Conservation (phyloP, 2,329 filamentous ascomycete species). For the Emmonsiellopsis sp. region DNA sequence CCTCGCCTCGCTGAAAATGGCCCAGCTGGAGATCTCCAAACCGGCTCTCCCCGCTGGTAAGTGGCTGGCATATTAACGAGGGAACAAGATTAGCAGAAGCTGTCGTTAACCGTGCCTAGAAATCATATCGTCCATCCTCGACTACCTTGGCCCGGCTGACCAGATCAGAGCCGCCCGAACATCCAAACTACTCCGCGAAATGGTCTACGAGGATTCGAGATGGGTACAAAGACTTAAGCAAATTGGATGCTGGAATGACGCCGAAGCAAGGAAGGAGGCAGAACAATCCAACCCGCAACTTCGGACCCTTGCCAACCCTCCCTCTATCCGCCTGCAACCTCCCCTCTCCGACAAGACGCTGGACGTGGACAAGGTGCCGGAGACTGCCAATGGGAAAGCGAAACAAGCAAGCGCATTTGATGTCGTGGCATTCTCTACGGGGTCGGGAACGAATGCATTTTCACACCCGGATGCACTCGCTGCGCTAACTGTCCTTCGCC, state of each 20-base stretch:
- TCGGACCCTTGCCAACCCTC: background rate
- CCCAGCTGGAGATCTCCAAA: slow-evolving; percentile 70
- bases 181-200: slow-evolving; percentile 82
- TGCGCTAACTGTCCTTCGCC: slow-evolving; percentile 60
- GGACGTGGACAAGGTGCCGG: background rate
- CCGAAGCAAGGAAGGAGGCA: slow-evolving; percentile 69
- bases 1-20: slow-evolving; percentile 67
- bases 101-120: slow-evolving; percentile 45
- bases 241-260: slow-evolving; percentile 90
- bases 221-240: slow-evolving; percentile 80
- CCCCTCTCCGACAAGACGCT: background rate
- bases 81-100: slow-evolving; percentile 4
- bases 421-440: slow-evolving; percentile 53
- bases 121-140: slow-evolving; percentile 77
- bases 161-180: slow-evolving; percentile 76
- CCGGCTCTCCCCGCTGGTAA: slow-evolving; percentile 73
- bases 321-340: background rate
- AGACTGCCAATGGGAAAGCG: slow-evolving; percentile 3
- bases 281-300: slow-evolving; percentile 52
- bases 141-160: slow-evolving; percentile 78
- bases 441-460: slow-evolving; percentile 21
- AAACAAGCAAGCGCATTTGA: slow-evolving; percentile 66
- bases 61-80: slow-evolving; percentile 13
- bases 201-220: slow-evolving; percentile 96
- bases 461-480: slow-evolving; percentile 48